phyloP scores from a whole-genome alignment of 169 alveolate genomes.

The Plasmodium reichenowi region DNA sequence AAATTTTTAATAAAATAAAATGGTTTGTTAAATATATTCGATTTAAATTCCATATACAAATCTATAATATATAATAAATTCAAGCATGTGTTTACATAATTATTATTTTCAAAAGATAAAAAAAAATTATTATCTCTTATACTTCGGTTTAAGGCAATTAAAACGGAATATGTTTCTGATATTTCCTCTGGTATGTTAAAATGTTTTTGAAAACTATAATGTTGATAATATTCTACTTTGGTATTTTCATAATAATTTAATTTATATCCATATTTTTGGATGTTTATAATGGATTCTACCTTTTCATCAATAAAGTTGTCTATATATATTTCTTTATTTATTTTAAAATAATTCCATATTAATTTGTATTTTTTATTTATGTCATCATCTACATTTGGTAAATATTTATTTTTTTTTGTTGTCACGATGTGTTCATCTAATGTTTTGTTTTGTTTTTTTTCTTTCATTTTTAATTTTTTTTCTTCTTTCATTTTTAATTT shows the following conservation, averaged over 20 bases:
- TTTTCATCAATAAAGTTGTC: slow-evolving; percentile 22
- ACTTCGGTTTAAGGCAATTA: slow-evolving; percentile 26
- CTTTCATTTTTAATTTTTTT: neutral
- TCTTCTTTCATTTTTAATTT: neutral
- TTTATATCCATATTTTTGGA: slow-evolving; percentile 26
- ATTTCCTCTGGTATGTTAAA: slow-evolving; percentile 38
- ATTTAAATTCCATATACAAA: slow-evolving; percentile 68
- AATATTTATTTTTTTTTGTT: neutral
- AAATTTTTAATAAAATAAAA: slow-evolving; percentile 68
- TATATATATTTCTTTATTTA: slow-evolving; percentile 52
- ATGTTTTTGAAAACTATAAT: slow-evolving; percentile 24
- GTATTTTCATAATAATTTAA: slow-evolving; percentile 35
- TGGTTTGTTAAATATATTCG: slow-evolving; percentile 25
- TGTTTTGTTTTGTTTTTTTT: neutral
- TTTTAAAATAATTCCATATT: slow-evolving; percentile 28
- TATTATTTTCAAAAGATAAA: slow-evolving; percentile 24
- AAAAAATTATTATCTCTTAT: slow-evolving; percentile 6
- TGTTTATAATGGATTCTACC: slow-evolving; percentile 14
- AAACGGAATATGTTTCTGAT: slow-evolving; percentile 32
- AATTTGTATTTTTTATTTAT: slow-evolving; percentile 2
- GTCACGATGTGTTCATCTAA: neutral
- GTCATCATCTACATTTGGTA: neutral
- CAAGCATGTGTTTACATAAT: slow-evolving; percentile 21
- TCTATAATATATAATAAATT: slow-evolving; percentile 69
- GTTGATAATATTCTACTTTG: slow-evolving; percentile 33